phyloP scores from a whole-genome alignment of 441 rosid species.

The Theobroma grandiflorum region DNA sequence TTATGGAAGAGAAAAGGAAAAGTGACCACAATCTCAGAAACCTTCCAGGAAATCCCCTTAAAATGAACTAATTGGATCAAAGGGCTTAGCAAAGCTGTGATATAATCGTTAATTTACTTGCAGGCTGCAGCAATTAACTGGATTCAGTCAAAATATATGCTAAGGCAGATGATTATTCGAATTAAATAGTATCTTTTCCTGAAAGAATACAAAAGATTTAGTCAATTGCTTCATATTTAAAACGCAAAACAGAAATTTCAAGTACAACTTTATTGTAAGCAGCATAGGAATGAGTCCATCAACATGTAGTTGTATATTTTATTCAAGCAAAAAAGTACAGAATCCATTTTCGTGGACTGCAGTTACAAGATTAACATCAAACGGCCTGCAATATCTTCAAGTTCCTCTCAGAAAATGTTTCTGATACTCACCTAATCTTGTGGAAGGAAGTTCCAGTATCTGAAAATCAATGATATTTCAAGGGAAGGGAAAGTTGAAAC shows the following conservation, averaged over 20 bases:
- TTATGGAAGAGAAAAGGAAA: neutral
- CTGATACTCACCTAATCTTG: neutral
- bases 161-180: neutral
- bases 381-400: conserved; percentile 15
- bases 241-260: neutral
- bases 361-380: conserved; percentile 11
- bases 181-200: neutral
- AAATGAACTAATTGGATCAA: neutral
- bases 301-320: neutral
- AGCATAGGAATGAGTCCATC: neutral
- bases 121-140: conserved; percentile 18
- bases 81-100: neutral
- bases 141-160: neutral
- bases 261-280: neutral
- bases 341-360: neutral
- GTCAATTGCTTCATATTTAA: neutral
- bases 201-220: neutral
- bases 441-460: neutral
- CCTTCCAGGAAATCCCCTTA: neutral
- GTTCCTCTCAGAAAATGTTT: neutral
- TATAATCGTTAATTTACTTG: too few species aligned
- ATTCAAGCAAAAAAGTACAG: neutral
- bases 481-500: conserved; percentile 7
- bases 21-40: neutral
- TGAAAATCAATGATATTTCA: conserved; percentile 10